Evolutionary conservation across 2,329 filamentous ascomycete species (phyloP), one percentile per base, ranked within the genome.

Genomic region (Aspergillus calidoustus): DNA sequence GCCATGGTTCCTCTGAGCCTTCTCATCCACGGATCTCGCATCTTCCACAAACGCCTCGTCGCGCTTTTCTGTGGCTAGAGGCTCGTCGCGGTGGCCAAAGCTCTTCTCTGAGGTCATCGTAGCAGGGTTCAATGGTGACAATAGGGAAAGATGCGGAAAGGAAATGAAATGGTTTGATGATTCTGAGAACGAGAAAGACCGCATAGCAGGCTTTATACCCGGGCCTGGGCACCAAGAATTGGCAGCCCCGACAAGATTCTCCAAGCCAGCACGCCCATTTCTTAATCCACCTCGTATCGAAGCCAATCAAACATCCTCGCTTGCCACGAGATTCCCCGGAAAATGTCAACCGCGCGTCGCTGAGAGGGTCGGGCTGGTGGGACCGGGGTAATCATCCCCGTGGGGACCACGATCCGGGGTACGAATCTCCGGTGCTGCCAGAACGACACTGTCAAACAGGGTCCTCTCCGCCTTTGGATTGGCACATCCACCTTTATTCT

Each of bases 341-440:
- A 54, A 44, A 43, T 28, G 34, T 43, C 22, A 7, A 19, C 23
- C 19, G 19, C 19, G 50, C 17, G 34, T 41, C 1, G 31, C 34
- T n/a, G 31, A n/a, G 15, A 23, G 17, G 11, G 7, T 15, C n/a
- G 6, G 8, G 7, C 4, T 6, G 8, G 34, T 43, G 51, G 51
- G 22, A 43, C 11, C 51, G 51, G 51, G 22, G n/a, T 30, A 54
- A 25, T 54, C 30, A 41, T 28, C 34, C 51, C 51, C 51, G 51
- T 54, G 51, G 51, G 51, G 51, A 13, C 3, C 34, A 8, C 3
- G 2, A 43, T 44, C 51, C 34, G 51, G 51, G 51, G 34, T 19
- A 23, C 34, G 13, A 43, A 54, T 23, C 6, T 43, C 51, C 51
- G 34, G 31, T 0, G 9, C 22, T n/a, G 22, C 7, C n/a, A 11